These are phyloP conservation scores for Blepharisma japonicum DNA, from an alignment of 73 alveolate genomes.

Conservation along the genomic window DNA sequence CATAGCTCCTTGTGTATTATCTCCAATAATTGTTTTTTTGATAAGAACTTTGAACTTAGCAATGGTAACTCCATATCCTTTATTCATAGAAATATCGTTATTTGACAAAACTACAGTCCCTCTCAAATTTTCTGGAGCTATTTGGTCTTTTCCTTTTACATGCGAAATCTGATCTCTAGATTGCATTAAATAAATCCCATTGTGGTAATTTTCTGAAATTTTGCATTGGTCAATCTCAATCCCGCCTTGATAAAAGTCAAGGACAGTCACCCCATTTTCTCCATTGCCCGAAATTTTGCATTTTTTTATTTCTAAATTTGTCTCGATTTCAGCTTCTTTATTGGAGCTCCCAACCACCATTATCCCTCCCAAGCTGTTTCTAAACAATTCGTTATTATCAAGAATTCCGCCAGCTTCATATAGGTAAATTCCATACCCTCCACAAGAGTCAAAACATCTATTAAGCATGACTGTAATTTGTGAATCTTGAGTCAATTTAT, in stretches of 20 bases:
- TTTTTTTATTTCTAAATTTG: conserved; percentile 16
- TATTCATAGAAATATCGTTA: conserved; percentile 15
- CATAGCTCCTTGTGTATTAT: conserved; percentile 25
- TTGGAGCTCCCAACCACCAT: conserved; percentile 25
- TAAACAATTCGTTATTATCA: background rate
- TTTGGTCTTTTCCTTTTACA: background rate
- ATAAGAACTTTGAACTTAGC: background rate
- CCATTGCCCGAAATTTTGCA: conserved; percentile 20
- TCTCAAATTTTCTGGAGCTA: background rate
- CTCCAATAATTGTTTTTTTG: conserved; percentile 3
- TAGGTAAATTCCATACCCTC: conserved; percentile 32
- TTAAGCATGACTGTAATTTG: background rate
- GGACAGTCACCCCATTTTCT: conserved; percentile 33
- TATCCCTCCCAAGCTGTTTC: conserved; percentile 37
- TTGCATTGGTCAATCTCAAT: conserved; percentile 15
- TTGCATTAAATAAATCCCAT: conserved; percentile 25
- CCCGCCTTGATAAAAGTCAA: conserved; percentile 32
- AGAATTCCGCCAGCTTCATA: conserved; percentile 32
- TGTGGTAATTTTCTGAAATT: conserved; percentile 19
- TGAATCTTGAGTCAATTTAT: background rate
- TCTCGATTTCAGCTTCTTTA: background rate
- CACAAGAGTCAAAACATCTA: conserved; percentile 20
- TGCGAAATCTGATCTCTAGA: background rate
- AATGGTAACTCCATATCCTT: conserved; percentile 12
- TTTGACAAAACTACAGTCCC: background rate